Percentiles rank a stretch among this genome's conserved stretches.
These are phyloP conservation scores for Tolypocladium endophyticum DNA, from an alignment of 2,329 filamentous ascomycete genomes.

Conservation along the genomic window DNA sequence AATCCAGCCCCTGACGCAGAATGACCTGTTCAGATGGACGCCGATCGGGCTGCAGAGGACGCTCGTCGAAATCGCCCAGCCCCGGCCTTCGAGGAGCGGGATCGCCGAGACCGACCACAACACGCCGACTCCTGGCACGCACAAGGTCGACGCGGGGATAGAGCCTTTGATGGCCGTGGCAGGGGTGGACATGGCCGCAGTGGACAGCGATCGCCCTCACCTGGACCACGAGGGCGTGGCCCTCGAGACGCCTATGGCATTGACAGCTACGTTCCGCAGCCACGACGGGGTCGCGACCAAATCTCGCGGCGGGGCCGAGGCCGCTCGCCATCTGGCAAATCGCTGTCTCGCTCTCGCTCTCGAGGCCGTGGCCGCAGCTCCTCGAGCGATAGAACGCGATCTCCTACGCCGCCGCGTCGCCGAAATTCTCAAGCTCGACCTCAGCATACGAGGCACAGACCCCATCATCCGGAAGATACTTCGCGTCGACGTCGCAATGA, in stretches of 20 bases:
- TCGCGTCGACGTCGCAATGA: conserved; percentile 11
- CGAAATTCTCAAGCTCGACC: conserved; percentile 20
- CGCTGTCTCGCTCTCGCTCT: conserved; percentile 12
- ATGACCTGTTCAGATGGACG: conserved; percentile 52
- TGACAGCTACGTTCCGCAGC: conserved; percentile 43
- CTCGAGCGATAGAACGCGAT: conserved; percentile 20
- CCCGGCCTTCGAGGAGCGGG: conserved; percentile 55
- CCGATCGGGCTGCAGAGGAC: conserved; percentile 71
- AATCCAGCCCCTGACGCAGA: conserved; percentile 1
- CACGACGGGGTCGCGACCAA: conserved; percentile 31
- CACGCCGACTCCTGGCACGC: conserved; percentile 44
- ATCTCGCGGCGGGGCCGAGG: conserved; percentile 11
- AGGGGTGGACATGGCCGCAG: conserved; percentile 34
- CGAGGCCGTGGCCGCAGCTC: conserved; percentile 22
- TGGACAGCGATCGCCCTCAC: conserved; percentile 36
- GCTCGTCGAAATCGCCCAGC: conserved; percentile 58
- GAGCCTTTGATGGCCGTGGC: conserved; percentile 33
- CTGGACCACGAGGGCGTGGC: conserved; percentile 31
- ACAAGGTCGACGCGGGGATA: conserved; percentile 40
- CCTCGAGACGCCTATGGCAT: conserved; percentile 33
- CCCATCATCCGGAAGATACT: conserved; percentile 19
- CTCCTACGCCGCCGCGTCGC: conserved; percentile 21
- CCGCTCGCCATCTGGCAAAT: conserved; percentile 24
- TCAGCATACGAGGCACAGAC: conserved; percentile 26
- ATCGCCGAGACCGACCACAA: conserved; percentile 43